Conservation (phyloP, 2,329 filamentous ascomycete genomes). For the Colletotrichum higginsianum region DNA sequence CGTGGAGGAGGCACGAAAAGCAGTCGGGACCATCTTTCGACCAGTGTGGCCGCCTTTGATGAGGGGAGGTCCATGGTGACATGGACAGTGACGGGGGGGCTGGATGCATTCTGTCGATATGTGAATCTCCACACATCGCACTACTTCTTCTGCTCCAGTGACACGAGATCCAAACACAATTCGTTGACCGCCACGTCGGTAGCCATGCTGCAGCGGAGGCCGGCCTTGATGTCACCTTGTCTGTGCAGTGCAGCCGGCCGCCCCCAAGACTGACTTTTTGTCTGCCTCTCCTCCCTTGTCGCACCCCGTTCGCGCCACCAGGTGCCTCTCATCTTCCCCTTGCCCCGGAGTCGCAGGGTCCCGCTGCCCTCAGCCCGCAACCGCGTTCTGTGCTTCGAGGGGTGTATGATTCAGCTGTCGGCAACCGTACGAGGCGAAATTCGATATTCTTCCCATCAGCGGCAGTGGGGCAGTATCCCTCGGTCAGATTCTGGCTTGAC, state of each 20-base stretch:
- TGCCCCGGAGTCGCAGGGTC: neutral
- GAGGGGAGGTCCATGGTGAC: neutral
- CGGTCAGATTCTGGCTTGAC: neutral
- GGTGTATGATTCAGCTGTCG: too few relatives aligned
- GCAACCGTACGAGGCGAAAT: neutral
- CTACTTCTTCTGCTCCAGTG: neutral
- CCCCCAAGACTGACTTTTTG: neutral
- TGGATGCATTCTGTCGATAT: neutral
- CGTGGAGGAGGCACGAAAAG: conserved; percentile 1
- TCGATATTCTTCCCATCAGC: neutral
- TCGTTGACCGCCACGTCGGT: neutral
- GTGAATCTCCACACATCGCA: too few relatives aligned
- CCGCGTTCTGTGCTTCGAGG: neutral
- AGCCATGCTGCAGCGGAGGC: neutral
- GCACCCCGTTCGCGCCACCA: neutral
- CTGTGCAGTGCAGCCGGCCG: neutral
- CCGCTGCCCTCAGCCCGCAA: neutral
- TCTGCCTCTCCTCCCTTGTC: neutral
- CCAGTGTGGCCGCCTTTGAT: neutral
- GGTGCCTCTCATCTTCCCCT: neutral
- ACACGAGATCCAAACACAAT: neutral
- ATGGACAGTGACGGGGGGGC: neutral
- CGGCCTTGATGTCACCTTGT: too few relatives aligned
- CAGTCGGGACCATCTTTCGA: neutral
- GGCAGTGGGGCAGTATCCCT: too few relatives aligned